Conservation (phyloP, 352 stramenopile genomes). For the Phytophthora meadii region DNA sequence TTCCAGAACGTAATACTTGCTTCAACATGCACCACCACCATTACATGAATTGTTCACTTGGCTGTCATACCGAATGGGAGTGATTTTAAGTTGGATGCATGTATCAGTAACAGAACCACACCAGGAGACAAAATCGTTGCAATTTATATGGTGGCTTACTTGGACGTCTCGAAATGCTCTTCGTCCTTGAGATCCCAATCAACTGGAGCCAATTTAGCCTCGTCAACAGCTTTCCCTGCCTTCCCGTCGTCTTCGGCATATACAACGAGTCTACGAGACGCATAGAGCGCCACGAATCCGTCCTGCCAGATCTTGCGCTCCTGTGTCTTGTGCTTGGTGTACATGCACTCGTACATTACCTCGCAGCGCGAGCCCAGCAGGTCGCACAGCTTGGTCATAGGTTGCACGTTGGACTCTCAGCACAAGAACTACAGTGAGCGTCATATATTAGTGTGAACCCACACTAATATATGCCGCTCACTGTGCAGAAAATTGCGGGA, state of each 20-base stretch:
- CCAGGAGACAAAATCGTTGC: neutral
- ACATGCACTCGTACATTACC: slow-evolving; percentile 80
- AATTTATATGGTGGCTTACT: slow-evolving; percentile 40
- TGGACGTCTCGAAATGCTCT: slow-evolving; percentile 59
- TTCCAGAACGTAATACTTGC: too few species aligned
- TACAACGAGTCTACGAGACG: slow-evolving; percentile 64
- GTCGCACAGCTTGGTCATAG: slow-evolving; percentile 64
- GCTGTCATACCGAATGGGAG: too few species aligned
- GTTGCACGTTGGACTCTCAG: too few species aligned
- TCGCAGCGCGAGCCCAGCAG: slow-evolving; percentile 57
- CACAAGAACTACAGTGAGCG: too few species aligned
- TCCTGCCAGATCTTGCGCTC: slow-evolving; percentile 87
- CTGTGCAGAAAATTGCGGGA: too few species aligned
- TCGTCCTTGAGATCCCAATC: slow-evolving; percentile 75
- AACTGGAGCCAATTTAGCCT: slow-evolving; percentile 52
- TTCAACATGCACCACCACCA: too few species aligned
- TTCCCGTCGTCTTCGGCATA: slow-evolving; percentile 54
- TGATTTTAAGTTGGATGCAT: too few species aligned
- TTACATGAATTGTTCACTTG: too few species aligned
- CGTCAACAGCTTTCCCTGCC: slow-evolving; percentile 64
- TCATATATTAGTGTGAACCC: too few species aligned
- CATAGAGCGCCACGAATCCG: slow-evolving; percentile 66
- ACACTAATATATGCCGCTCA: too few species aligned
- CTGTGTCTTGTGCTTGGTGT: slow-evolving; percentile 90
- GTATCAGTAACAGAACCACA: too few species aligned